These are phyloP conservation scores for Tylopilus plumbeoviolaceoides DNA, from an alignment of 768 basidiomycete genomes.

Conservation along the genomic window DNA sequence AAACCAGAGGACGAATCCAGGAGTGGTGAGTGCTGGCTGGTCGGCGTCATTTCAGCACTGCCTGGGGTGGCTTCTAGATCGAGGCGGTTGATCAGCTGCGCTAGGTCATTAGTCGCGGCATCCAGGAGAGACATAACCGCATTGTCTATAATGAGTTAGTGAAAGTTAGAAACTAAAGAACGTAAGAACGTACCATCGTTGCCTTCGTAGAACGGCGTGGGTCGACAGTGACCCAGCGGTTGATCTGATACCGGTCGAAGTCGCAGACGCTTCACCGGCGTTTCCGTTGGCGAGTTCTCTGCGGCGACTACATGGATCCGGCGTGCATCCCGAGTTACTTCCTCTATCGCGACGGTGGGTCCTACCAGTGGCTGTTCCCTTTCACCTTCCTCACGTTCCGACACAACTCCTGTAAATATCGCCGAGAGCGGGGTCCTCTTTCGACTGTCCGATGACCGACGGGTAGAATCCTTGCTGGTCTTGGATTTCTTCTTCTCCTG, in stretches of 20 bases:
- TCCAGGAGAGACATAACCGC: conserved; percentile 69
- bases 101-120: conserved; percentile 77
- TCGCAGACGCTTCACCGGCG: conserved; percentile 41
- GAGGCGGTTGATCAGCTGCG: conserved; percentile 73
- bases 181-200: conserved; percentile 36
- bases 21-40: conserved; percentile 26
- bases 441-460: conserved; percentile 46
- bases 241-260: conserved; percentile 65
- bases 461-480: conserved; percentile 34
- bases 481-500: conserved; percentile 33
- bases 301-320: background rate
- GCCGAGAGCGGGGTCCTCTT: conserved; percentile 51
- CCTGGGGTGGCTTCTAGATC: conserved; percentile 76
- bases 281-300: conserved; percentile 15
- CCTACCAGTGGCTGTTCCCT: background rate
- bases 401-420: conserved; percentile 50
- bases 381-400: conserved; percentile 17
- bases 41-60: conserved; percentile 46
- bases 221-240: conserved; percentile 44
- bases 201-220: conserved; percentile 46
- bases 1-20: conserved; percentile 22
- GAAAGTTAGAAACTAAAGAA: background rate
- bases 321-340: conserved; percentile 53
- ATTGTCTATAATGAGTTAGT: conserved; percentile 23
- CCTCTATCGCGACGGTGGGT: conserved; percentile 43